Conservation (phyloP, 345 rosid species). For the Excoecaria agallocha region DNA sequence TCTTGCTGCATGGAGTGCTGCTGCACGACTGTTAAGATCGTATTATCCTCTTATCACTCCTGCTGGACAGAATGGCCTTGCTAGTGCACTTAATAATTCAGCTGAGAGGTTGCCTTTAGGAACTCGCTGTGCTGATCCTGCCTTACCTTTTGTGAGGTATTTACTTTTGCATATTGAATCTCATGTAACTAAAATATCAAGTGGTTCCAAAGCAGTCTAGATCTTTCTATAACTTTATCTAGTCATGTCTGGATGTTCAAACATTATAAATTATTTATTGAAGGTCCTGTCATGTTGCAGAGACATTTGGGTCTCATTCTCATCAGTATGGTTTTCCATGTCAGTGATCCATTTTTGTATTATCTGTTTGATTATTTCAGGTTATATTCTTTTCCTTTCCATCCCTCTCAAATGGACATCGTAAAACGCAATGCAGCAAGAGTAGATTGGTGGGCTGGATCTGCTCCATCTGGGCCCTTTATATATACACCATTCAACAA, state of each 20-base stretch:
- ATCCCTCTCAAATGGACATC: constrained; percentile 76
- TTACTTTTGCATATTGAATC: neutral
- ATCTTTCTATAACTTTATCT: neutral
- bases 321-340: neutral
- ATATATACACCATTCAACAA: constrained; percentile 98
- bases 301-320: neutral
- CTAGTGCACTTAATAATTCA: constrained; percentile 78
- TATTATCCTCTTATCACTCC: constrained; percentile 97
- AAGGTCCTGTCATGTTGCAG: neutral
- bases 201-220: neutral
- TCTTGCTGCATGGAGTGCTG: constrained; percentile 98
- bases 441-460: constrained; percentile 97
- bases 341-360: neutral
- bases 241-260: neutral
- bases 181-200: neutral
- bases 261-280: neutral
- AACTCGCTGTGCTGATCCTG: constrained; percentile 97
- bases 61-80: constrained; percentile 97
- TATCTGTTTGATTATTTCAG: constrained; percentile 40
- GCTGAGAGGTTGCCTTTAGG: constrained; percentile 91
- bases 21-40: constrained; percentile 90
- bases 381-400: constrained; percentile 81
- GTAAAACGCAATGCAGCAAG: constrained; percentile 79
- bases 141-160: constrained; percentile 93
- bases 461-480: constrained; percentile 98